phyloP scores from a whole-genome alignment of 305 asterid genomes.

The Fraxinus dipetala region DNA sequence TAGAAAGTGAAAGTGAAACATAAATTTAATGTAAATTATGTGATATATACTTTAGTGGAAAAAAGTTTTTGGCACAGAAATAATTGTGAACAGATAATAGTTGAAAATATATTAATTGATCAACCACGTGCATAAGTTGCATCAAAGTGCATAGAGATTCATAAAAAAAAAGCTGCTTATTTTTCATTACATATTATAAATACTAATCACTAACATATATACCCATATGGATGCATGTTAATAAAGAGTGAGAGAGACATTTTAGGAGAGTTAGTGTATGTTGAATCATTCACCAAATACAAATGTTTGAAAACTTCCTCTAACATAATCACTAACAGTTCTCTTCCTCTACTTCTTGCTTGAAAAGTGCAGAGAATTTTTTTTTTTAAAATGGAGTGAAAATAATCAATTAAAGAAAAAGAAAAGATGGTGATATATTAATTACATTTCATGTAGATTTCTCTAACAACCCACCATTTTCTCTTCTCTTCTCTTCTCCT shows the following conservation, averaged over 20 bases:
- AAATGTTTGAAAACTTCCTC: not conserved
- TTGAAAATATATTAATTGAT: too few species aligned
- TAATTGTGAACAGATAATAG: not conserved
- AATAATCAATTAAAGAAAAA: constrained; percentile 7
- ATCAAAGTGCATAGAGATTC: not conserved
- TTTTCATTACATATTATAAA: not conserved
- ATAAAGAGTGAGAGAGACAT: not conserved
- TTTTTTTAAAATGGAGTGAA: not conserved
- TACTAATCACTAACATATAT: not conserved
- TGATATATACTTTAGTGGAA: not conserved
- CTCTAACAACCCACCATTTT: not conserved
- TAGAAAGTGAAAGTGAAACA: too few species aligned
- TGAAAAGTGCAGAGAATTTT: not conserved
- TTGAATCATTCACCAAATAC: not conserved
- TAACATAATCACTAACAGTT: not conserved
- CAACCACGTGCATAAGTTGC: not conserved
- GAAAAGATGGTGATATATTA: not conserved
- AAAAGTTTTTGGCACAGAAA: not conserved
- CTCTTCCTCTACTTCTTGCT: not conserved
- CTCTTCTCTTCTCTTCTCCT: not conserved
- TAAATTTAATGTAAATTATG: too few species aligned
- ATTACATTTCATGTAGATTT: constrained; percentile 1
- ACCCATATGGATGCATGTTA: not conserved
- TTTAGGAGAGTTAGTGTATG: not conserved
- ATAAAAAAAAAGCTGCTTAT: not conserved